Evolutionary conservation across 2,329 filamentous ascomycete genomes (phyloP).

Genomic region (Exophiala sideris): DNA sequence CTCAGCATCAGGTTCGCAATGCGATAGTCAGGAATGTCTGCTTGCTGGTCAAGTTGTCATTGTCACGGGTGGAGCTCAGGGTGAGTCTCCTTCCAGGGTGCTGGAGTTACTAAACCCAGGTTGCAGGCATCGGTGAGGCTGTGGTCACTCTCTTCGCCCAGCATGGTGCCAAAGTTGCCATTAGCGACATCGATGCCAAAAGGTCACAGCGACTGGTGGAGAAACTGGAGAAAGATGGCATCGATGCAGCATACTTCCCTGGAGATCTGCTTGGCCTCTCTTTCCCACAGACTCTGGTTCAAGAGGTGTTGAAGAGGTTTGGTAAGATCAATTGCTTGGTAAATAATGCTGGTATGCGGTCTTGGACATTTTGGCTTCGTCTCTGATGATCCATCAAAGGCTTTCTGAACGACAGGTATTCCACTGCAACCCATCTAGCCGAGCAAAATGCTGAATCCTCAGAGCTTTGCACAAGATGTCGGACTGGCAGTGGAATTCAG

Average conservation of each 20-base stretch:
- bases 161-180: background rate
- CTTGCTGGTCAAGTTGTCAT: background rate
- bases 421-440: too few species aligned
- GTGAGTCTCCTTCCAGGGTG: background rate
- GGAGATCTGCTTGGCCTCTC: background rate
- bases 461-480: background rate
- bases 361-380: too few species aligned
- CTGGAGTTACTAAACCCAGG: background rate
- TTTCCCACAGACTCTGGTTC: background rate
- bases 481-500: background rate
- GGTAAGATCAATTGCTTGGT: background rate
- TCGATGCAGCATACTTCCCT: background rate
- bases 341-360: background rate
- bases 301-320: background rate
- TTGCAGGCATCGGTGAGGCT: background rate
- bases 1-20: background rate
- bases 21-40: background rate
- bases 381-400: background rate
- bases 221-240: background rate
- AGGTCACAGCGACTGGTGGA: too few species aligned
- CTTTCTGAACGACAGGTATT: background rate
- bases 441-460: background rate
- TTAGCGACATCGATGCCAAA: background rate
- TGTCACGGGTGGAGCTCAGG: background rate
- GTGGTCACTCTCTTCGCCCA: background rate